These are phyloP conservation scores for Pyrenopolyporus hunteri DNA, from an alignment of 495 filamentous ascomycete species.

Conservation along the genomic window DNA sequence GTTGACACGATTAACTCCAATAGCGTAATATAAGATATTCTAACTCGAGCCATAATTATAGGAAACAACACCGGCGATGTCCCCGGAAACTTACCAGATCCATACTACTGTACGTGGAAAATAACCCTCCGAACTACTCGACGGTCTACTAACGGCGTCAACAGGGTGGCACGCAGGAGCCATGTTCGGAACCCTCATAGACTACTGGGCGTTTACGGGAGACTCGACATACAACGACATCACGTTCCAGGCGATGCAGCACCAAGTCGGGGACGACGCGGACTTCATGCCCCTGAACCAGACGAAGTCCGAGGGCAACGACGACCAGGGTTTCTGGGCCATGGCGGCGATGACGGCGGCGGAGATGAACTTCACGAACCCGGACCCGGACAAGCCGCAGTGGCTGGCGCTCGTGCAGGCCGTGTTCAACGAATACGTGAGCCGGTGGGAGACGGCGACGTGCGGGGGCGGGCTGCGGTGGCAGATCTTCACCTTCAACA, in stretches of 20 bases:
- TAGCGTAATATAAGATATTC: not conserved
- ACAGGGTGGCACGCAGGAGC: slow-evolving; percentile 82
- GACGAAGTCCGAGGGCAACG: slow-evolving; percentile 67
- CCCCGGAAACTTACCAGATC: slow-evolving; percentile 49
- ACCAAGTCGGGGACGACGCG: slow-evolving; percentile 62
- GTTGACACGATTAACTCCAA: not conserved
- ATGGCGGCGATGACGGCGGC: slow-evolving; percentile 71
- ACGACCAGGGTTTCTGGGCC: slow-evolving; percentile 73
- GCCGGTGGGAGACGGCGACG: slow-evolving; percentile 67
- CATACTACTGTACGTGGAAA: slow-evolving; percentile 51
- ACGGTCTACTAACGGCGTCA: slow-evolving; percentile 46
- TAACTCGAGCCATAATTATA: slow-evolving; percentile 18
- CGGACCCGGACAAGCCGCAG: slow-evolving; percentile 62
- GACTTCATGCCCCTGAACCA: slow-evolving; percentile 72
- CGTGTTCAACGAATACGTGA: slow-evolving; percentile 76
- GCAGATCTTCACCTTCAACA: slow-evolving; percentile 84
- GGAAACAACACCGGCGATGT: slow-evolving; percentile 66
- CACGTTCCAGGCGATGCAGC: slow-evolving; percentile 61
- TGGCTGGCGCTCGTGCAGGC: slow-evolving; percentile 83
- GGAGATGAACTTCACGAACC: slow-evolving; percentile 67
- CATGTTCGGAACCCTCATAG: slow-evolving; percentile 67
- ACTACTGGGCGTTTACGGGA: slow-evolving; percentile 71
- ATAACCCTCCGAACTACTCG: not conserved
- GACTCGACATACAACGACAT: slow-evolving; percentile 65
- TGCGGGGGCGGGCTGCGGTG: slow-evolving; percentile 81